A percentile compares a stretch with the other conserved stretches of the same genome.
Evolutionary conservation across 208 protist genomes (phyloP).

Genomic region (Crithidia brevicula): DNA sequence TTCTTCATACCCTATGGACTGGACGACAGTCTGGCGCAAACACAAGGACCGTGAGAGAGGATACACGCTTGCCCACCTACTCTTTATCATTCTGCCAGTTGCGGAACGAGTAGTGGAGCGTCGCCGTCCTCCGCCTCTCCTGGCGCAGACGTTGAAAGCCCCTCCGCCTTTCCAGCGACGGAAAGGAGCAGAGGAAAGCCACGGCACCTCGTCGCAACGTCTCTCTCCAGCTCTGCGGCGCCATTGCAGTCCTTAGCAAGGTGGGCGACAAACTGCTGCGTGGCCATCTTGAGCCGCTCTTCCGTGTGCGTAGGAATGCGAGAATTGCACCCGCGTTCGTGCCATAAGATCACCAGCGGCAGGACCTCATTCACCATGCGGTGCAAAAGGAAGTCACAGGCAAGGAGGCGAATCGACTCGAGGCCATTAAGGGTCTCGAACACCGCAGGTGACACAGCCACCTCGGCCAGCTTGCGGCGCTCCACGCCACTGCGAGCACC

Average conservation of each 20-base stretch:
- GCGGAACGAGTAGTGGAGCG: neutral
- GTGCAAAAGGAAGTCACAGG: constrained; percentile 67
- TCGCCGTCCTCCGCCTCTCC: neutral
- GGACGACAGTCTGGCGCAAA: neutral
- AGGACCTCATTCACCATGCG: constrained; percentile 83
- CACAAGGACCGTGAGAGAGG: no score
- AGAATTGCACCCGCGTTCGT: constrained; percentile 58
- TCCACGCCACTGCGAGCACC: constrained; percentile 47
- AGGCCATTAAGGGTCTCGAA: constrained; percentile 58
- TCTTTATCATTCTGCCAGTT: neutral
- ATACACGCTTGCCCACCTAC: no score
- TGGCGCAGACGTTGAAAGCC: neutral
- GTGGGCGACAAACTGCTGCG: constrained; percentile 36
- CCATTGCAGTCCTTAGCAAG: constrained; percentile 23
- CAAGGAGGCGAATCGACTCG: constrained; percentile 55
- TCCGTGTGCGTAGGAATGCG: constrained; percentile 84
- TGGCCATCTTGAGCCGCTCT: constrained; percentile 45
- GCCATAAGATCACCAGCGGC: constrained; percentile 73
- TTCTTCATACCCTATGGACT: no score
- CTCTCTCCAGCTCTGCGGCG: constrained; percentile 7
- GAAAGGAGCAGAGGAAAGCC: constrained; percentile 15
- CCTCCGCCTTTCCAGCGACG: neutral
- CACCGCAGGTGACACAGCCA: constrained; percentile 58
- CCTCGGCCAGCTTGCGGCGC: constrained; percentile 55
- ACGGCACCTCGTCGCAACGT: constrained; percentile 18